Evolutionary conservation across 2,329 filamentous ascomycete genomes (phyloP).

Genomic region (Ambrosiella beaveri): DNA sequence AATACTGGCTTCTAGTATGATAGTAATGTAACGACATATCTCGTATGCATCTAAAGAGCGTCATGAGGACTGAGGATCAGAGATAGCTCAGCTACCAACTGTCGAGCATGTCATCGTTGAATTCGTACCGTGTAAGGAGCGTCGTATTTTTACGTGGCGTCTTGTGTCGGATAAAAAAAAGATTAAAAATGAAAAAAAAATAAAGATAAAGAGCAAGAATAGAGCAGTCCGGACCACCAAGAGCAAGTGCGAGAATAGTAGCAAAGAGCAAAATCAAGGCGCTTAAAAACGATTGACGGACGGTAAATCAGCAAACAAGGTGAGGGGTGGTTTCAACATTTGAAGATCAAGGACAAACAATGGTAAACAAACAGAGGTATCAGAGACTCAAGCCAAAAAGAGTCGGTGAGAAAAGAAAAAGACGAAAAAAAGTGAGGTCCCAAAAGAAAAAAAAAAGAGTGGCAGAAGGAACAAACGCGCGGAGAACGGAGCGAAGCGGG

Average conservation of each 20-base stretch:
- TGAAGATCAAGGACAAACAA: neutral
- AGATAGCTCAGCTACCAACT: neutral
- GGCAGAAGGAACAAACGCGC: neutral
- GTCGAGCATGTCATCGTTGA: neutral
- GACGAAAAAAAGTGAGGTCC: neutral
- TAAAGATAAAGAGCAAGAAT: neutral
- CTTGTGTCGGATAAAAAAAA: conserved; percentile 6
- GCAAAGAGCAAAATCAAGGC: conserved; percentile 5
- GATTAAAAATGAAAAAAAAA: neutral
- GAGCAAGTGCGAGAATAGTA: conserved; percentile 4
- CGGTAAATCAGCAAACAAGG: neutral
- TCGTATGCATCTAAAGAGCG: conserved; percentile 2
- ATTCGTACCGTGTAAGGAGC: conserved; percentile 8
- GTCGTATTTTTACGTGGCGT: conserved; percentile 11
- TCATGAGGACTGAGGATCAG: conserved; percentile 1
- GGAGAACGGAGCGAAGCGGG: neutral
- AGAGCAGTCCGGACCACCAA: neutral
- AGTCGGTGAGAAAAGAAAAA: neutral
- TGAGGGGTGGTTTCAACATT: neutral
- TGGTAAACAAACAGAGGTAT: neutral
- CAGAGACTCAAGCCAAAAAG: neutral
- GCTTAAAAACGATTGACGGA: conserved; percentile 7
- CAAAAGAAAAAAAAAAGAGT: neutral
- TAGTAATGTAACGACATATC: neutral
- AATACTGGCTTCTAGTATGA: neutral